Evolutionary conservation across 2,329 filamentous ascomycete genomes (phyloP), one percentile per base, ranked within the genome.

Genomic region (Emmonsiellopsis sp.): DNA sequence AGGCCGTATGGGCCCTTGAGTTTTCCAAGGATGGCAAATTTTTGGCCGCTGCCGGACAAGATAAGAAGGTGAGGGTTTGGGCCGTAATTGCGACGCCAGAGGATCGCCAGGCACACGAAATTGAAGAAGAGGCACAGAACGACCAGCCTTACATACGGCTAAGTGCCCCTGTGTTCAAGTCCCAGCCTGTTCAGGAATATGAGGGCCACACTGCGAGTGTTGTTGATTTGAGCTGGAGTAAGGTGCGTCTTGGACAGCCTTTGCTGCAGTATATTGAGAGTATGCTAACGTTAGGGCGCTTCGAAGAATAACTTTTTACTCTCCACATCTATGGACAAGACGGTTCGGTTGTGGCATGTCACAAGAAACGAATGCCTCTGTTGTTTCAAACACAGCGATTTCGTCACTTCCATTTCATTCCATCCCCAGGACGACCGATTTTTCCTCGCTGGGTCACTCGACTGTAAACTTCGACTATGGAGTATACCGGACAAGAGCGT

Each of bases 291-390:
- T 20, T 40, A 50, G 42, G 38, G 31, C 56, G 54, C 55, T 46
- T 58, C 51, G 42, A 43, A 81, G 77, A 98, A 98, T 71, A 95
- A 95, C 68, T 98, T 98, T 62, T 71, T 98, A 31, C 77, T 98
- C 13, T 96, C 92, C 3, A 94, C 91, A 0, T 95, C 91, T 0
- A 96, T 97, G 90, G 93, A 98, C 68, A 96, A 96, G 74, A 95
- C 91, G 0, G 93, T 98, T 10, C 82, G 89, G 11, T 71, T 98
- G 47, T 98, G 93, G 92, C 93, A 98, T 70, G 79, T 93, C 57
- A 92, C 82, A 65, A 80, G 92, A 51, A 71, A 79, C 3, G 91
- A 97, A 64, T 96, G 90, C 63, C 76, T 98, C 0, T 95, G 90
- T 69, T 90, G 87, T 1, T 98, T 97, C 73, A 89, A 91, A 63